Conservation (phyloP, 108 stramenopile species). For the Pseudonitzschia pungens region DNA sequence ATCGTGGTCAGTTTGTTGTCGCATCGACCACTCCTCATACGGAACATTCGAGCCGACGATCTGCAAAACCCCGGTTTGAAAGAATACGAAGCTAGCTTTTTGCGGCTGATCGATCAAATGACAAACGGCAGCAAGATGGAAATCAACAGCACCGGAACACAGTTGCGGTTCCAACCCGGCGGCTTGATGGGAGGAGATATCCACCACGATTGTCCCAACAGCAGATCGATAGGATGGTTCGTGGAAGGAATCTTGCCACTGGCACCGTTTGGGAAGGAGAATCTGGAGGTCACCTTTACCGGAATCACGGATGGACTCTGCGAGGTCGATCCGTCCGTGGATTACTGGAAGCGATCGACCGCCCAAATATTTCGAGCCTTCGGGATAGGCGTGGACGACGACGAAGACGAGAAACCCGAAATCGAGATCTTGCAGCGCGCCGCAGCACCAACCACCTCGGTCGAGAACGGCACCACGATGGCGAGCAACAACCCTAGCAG, state of each 20-base stretch:
- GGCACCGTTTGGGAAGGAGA: conserved; percentile 93
- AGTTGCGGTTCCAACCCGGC: conserved; percentile 91
- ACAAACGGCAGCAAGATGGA: conserved; percentile 95
- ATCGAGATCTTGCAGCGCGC: conserved; percentile 64
- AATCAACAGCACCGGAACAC: conserved; percentile 98
- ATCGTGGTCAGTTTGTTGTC: conserved; percentile 73
- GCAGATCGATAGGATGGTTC: conserved; percentile 93
- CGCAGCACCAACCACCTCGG: conserved; percentile 78
- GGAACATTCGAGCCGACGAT: conserved; percentile 84
- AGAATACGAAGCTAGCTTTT: conserved; percentile 84
- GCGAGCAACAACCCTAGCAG: background rate
- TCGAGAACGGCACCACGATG: background rate
- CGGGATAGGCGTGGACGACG: conserved; percentile 81
- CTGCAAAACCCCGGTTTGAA: conserved; percentile 77
- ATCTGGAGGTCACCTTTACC: conserved; percentile 70
- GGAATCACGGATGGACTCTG: conserved; percentile 83
- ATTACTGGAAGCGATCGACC: conserved; percentile 77
- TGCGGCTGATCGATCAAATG: conserved; percentile 89
- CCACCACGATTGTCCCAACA: conserved; percentile 83
- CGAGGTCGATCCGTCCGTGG: conserved; percentile 69
- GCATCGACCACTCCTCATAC: conserved; percentile 77
- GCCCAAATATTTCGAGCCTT: conserved; percentile 84
- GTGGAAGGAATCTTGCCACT: conserved; percentile 95
- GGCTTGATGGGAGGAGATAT: conserved; percentile 87
- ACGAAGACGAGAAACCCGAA: conserved; percentile 36